Evolutionary conservation across 208 protist species (phyloP), one percentile per base, ranked within the genome.

Genomic region (Trypanosoma scelopori): DNA sequence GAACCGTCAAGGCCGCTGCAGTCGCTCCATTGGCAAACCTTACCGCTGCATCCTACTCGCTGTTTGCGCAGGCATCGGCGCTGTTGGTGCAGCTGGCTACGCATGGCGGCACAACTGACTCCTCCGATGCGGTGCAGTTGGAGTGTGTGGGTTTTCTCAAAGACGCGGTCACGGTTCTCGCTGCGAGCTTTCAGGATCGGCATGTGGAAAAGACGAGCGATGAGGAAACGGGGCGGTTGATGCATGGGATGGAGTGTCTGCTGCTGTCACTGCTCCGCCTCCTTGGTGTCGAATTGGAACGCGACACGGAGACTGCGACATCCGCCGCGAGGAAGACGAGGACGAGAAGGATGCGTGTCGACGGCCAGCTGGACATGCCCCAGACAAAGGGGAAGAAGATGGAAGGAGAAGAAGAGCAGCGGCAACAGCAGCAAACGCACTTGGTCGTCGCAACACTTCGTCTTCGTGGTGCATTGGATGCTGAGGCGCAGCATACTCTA

Each of bases 221-320:
- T 56, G 65, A 60, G 28, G 75, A 74, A 50, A 79, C 74, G 20
- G 73, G 72, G 22, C 69, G 77, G 43, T 73, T 93, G 22, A 52
- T 93, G 27, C 81, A 86, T 57, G 87, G 78, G 11, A 76, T 84
- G n/a, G 81, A 89, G 49, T 72, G 82, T 16, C 55, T 93, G 15
- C 58, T 93, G 12, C 53, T 72, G 55, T 82, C 83, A 1, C 30
- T 88, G n/a, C 57, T 92, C 32, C 76, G 63, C 55, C 68, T 75
- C 55, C 66, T 86, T 65, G 73, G 69, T 41, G 58, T 84, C 22
- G 71, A 70, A 37, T 18, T 53, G 16, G 48, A 55, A n/a, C 37
- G n/a, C n/a, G 66, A 45, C 18, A 27, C 55, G 37, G 57, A 57
- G 13, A 48, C 35, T 25, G 53, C 51, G 0, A 60, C 41, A 5